phyloP scores from a whole-genome alignment of 192 early-diverging fungal species.

The Backusella tuberculispora region DNA sequence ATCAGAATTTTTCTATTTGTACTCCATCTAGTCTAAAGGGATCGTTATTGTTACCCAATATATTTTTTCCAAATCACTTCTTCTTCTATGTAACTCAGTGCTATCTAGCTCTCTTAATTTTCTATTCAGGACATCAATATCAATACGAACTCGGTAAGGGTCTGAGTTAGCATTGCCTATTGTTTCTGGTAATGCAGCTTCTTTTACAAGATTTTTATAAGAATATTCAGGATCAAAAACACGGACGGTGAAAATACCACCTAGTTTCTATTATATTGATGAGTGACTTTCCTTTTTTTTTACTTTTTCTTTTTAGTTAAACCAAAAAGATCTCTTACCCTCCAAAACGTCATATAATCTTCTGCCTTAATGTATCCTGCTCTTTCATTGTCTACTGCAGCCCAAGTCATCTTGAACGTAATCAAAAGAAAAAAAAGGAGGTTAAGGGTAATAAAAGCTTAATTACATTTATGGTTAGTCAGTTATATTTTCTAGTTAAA shows the following conservation, averaged over 20 bases:
- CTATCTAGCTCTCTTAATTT: conserved; percentile 34
- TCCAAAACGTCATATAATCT: conserved; percentile 54
- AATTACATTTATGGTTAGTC: background rate
- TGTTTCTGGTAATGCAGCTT: background rate
- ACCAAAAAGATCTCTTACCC: conserved; percentile 38
- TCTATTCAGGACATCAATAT: conserved; percentile 30
- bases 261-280: conserved; percentile 45
- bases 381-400: conserved; percentile 46
- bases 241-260: conserved; percentile 53
- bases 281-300: conserved; percentile 30
- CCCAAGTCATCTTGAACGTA: conserved; percentile 59
- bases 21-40: background rate
- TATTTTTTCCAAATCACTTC: conserved; percentile 38
- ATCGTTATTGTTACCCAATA: conserved; percentile 40
- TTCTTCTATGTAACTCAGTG: conserved; percentile 33
- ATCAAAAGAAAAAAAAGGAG: conserved; percentile 24
- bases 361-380: conserved; percentile 54
- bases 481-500: background rate
- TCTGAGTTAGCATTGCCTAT: conserved; percentile 14
- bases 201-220: conserved; percentile 43
- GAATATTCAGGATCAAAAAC: conserved; percentile 55
- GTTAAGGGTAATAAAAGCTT: conserved; percentile 30
- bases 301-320: conserved; percentile 20
- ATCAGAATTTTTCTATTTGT: background rate
- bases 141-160: conserved; percentile 24